Conservation (phyloP, 1,284 basidiomycete species). For the Ceratobasidium sp. region DNA sequence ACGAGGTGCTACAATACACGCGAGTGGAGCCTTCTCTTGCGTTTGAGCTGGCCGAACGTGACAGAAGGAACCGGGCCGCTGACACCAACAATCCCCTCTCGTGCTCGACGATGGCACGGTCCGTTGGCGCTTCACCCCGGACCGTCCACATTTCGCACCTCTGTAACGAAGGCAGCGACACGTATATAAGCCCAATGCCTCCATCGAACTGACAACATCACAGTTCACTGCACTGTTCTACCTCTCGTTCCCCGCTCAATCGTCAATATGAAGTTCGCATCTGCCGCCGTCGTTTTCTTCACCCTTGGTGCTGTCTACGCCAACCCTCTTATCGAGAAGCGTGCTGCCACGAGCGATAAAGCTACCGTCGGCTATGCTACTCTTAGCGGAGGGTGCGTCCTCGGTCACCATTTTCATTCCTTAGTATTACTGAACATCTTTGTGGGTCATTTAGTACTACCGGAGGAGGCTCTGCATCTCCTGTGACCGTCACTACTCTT, state of each 20-base stretch:
- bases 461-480: slow-evolving; percentile 33
- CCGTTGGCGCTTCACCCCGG: slow-evolving; percentile 26
- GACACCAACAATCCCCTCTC: neutral
- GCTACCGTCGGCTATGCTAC: slow-evolving; percentile 35
- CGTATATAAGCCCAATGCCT: slow-evolving; percentile 2
- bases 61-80: slow-evolving; percentile 19
- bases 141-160: neutral
- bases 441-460: slow-evolving; percentile 8
- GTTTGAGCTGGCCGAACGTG: neutral
- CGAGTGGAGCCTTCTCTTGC: slow-evolving; percentile 5
- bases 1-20: slow-evolving; percentile 15
- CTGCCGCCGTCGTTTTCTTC: slow-evolving; percentile 21
- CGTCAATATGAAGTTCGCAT: slow-evolving; percentile 32
- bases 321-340: slow-evolving; percentile 32
- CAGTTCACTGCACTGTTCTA: slow-evolving; percentile 8
- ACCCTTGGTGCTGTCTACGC: slow-evolving; percentile 26
- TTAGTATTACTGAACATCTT: neutral
- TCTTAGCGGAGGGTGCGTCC: slow-evolving; percentile 36
- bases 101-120: neutral
- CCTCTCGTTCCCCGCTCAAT: slow-evolving; percentile 16
- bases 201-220: neutral
- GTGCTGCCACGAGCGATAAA: slow-evolving; percentile 21
- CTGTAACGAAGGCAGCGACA: neutral
- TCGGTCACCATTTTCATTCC: neutral
- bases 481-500: slow-evolving; percentile 57